A percentile compares a stretch with the other conserved stretches of the same genome.
These are phyloP conservation scores for Annona squamosa DNA, from an alignment of 164 flowering plant genomes.

Conservation along the genomic window DNA sequence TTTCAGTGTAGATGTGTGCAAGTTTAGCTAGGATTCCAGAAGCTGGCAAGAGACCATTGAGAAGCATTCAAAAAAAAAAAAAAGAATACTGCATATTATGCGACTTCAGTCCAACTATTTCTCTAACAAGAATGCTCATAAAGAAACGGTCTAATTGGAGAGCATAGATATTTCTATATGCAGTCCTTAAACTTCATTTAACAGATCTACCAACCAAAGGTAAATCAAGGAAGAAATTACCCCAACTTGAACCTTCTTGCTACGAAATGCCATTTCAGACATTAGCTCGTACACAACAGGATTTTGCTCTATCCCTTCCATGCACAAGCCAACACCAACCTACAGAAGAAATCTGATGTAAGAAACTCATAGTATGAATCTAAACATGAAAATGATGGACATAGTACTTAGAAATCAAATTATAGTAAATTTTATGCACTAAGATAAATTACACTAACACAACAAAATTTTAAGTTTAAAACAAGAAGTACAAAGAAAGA, in stretches of 20 bases:
- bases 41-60: no score
- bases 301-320: conserved; percentile 97
- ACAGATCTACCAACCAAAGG: background rate
- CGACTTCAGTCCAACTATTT: no score
- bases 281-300: conserved; percentile 90
- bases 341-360: conserved; percentile 11
- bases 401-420: background rate
- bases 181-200: background rate
- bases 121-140: no score
- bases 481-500: no score
- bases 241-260: conserved; percentile 51
- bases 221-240: conserved; percentile 25
- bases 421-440: background rate
- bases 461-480: no score
- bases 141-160: background rate
- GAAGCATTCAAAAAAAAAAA: no score
- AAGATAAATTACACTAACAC: background rate
- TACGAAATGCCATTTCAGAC: conserved; percentile 96
- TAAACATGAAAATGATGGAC: background rate
- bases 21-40: no score
- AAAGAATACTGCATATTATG: no score
- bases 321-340: conserved; percentile 99
- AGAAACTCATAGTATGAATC: background rate
- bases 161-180: background rate
- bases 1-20: no score